Evolutionary conservation across 2,329 filamentous ascomycete genomes (phyloP), one percentile per base, ranked within the genome.

Genomic region (Nemania diffusa): DNA sequence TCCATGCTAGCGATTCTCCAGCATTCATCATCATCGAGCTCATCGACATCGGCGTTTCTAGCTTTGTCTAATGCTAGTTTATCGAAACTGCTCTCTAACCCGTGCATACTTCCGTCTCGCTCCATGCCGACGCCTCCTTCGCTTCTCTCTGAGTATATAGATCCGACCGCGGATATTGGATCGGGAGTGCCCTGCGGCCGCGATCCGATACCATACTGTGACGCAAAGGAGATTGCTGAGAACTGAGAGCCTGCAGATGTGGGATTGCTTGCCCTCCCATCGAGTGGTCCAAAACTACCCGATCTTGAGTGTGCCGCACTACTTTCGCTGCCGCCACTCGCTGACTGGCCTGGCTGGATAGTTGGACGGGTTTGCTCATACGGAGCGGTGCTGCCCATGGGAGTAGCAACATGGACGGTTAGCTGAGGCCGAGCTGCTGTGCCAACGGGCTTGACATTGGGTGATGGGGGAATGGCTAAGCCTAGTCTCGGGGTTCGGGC

Each of bases 1-100:
- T 97, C 93, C 78, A 92, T 88, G 77, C 94, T 97, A 11, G 95
- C 96, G 58, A 97, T 94, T 77, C 92, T 90, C 96, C 96, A 99
- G 22, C 93, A 67, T 22, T 69, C 94, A 70, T 97, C 92, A 75
- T 97, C 94, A 77, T 98, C 95, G 56, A 99, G 82, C 73, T 98
- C 95, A 74, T 97, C 95, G 3, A 97, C 95, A 79, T 99, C 96
- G 44, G 95, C 82, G 26, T 90, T 92, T 70, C 92, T 87, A 40
- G 93, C 93, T 79, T 91, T 94, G 72, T 97, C 94, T 52, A 96
- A 79, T 57, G 88, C 92, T 74, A 97, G 80, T 79, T 94, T 90
- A 71, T 97, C 93, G 65, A 97, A 89, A 2, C 73, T 75, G 57
- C 88, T 90, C 68, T 94, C 85, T 2, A 96, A 83, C 3, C 90